Conservation (phyloP, 106 monocot genomes). For the Narthecium ossifragum region DNA sequence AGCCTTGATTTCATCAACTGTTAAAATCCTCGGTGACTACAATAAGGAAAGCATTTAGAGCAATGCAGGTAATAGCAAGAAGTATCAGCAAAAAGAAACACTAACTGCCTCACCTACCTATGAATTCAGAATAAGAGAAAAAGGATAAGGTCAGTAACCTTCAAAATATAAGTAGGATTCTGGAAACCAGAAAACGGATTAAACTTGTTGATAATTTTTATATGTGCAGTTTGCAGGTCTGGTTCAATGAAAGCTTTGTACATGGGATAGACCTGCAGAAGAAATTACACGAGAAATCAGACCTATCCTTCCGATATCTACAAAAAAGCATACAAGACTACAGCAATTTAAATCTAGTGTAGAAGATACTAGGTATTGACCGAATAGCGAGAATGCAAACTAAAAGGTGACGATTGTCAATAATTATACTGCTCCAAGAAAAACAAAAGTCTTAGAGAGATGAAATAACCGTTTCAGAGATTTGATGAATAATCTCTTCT, state of each 20-base stretch:
- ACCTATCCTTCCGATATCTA: not conserved
- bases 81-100: not conserved
- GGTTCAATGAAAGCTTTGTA: constrained; percentile 99
- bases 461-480: constrained; percentile 82
- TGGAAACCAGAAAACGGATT: constrained; percentile 97
- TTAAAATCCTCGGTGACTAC: constrained; percentile 60
- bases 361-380: too few relatives aligned
- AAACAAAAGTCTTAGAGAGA: too few relatives aligned
- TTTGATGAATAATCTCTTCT: constrained; percentile 98
- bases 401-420: too few relatives aligned
- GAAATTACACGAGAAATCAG: not conserved
- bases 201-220: constrained; percentile 96
- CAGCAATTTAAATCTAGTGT: too few relatives aligned
- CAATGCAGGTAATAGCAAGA: too few relatives aligned
- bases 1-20: constrained; percentile 72
- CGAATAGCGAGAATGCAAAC: too few relatives aligned
- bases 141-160: constrained; percentile 35
- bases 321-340: too few relatives aligned
- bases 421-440: too few relatives aligned
- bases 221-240: constrained; percentile 89
- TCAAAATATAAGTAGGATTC: constrained; percentile 97
- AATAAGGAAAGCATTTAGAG: constrained; percentile 32
- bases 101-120: not conserved
- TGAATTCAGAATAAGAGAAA: constrained; percentile 1
- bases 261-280: constrained; percentile 94